A percentile compares a stretch with the other conserved stretches of the same genome.
phyloP scores from a whole-genome alignment of 352 stramenopile genomes.

The Globisporangium uncinulatum region DNA sequence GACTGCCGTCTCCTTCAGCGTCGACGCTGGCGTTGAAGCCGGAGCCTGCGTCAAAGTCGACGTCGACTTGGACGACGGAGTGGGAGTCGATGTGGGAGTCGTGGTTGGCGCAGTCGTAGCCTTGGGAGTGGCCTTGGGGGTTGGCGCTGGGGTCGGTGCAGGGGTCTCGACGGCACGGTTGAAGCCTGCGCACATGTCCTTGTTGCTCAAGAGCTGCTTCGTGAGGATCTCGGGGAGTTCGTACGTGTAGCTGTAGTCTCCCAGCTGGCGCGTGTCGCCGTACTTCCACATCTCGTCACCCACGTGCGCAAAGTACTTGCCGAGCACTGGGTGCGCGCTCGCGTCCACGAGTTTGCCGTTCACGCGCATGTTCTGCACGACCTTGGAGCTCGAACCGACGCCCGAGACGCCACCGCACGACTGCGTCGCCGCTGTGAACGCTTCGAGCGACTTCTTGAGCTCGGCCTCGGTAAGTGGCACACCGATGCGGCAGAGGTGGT shows the following conservation, averaged over 20 bases:
- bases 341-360: conserved; percentile 40
- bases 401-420: conserved; percentile 42
- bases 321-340: conserved; percentile 50
- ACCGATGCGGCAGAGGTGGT: conserved; percentile 58
- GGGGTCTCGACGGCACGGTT: conserved; percentile 25
- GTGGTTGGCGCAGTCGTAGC: neutral
- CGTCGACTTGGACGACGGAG: too few species aligned
- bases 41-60: too few species aligned
- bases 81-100: too few species aligned
- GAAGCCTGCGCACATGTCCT: conserved; percentile 52
- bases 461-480: conserved; percentile 37
- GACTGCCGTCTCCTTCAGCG: conserved; percentile 16
- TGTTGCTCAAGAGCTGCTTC: conserved; percentile 61
- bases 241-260: conserved; percentile 72
- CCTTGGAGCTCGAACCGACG: conserved; percentile 22
- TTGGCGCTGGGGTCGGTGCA: neutral
- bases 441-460: conserved; percentile 7
- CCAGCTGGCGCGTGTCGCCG: conserved; percentile 50
- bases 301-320: conserved; percentile 54
- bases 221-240: conserved; percentile 47
- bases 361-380: conserved; percentile 37
- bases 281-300: conserved; percentile 59
- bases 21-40: conserved; percentile 17
- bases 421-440: conserved; percentile 32
- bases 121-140: conserved; percentile 3